These are phyloP conservation scores for Pueraria montana DNA, from an alignment of 306 rosid genomes.

Conservation along the genomic window DNA sequence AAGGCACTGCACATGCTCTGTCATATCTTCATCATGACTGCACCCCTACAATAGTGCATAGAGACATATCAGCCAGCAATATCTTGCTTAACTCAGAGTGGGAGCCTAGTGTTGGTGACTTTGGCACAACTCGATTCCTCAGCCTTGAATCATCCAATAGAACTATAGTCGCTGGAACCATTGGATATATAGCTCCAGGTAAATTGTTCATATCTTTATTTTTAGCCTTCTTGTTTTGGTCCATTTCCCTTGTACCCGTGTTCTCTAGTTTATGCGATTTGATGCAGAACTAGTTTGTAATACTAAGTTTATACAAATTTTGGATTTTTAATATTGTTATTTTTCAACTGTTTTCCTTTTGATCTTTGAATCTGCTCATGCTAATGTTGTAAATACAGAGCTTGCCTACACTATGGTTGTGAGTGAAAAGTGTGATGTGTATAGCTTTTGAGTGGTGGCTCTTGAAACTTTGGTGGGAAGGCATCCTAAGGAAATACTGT, in stretches of 20 bases:
- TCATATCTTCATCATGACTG: constrained; percentile 46
- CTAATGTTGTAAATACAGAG: background rate
- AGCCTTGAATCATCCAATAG: constrained; percentile 23
- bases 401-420: constrained; percentile 23
- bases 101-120: constrained; percentile 11
- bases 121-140: constrained; percentile 25
- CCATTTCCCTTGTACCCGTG: background rate
- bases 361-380: too few relatives aligned
- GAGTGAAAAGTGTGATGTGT: constrained; percentile 44
- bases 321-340: too few relatives aligned
- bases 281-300: too few relatives aligned
- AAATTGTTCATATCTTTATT: background rate
- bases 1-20: constrained; percentile 40
- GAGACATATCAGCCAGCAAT: background rate
- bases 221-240: background rate
- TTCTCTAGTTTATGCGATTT: too few relatives aligned
- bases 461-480: background rate
- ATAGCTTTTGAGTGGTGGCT: constrained; percentile 40
- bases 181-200: constrained; percentile 43
- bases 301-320: too few relatives aligned
- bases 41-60: constrained; percentile 24
- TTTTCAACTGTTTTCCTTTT: too few relatives aligned
- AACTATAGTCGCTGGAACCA: constrained; percentile 47
- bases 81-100: background rate
- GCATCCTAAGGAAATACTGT: too few relatives aligned